phyloP scores from a whole-genome alignment of 164 flowering plant species.

The Nymphaea thermarum region DNA sequence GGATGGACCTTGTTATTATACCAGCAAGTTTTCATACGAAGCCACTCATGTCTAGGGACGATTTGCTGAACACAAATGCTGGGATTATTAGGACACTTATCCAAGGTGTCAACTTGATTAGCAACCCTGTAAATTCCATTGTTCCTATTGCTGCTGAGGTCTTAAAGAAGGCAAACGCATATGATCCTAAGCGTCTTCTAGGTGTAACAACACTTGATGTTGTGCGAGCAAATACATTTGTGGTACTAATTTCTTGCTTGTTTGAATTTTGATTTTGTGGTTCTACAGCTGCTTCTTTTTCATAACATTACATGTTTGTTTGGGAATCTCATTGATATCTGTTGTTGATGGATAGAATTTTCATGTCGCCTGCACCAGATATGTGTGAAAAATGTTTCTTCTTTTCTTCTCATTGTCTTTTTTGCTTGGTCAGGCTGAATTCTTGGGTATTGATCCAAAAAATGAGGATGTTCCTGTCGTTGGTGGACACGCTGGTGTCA shows the following conservation, averaged over 20 bases:
- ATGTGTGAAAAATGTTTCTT: neutral
- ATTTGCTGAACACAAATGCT: conserved; percentile 91
- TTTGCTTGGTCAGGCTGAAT: conserved; percentile 40
- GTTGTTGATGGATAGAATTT: neutral
- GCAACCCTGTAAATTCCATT: conserved; percentile 78
- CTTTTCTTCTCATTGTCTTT: neutral
- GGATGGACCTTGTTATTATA: conserved; percentile 92
- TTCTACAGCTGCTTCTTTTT: neutral
- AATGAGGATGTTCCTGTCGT: conserved; percentile 53
- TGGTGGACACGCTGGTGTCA: conserved; percentile 60
- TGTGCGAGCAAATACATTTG: conserved; percentile 81
- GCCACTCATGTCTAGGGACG: conserved; percentile 99
- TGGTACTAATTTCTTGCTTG: conserved; percentile 27
- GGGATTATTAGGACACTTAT: conserved; percentile 87
- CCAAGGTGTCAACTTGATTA: conserved; percentile 80
- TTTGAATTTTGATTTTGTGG: neutral
- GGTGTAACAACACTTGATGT: conserved; percentile 83
- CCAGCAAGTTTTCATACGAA: conserved; percentile 98
- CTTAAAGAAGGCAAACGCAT: conserved; percentile 71
- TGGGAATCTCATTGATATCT: too few species aligned
- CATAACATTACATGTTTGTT: too few species aligned
- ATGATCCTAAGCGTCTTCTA: conserved; percentile 53
- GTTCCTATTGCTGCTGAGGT: conserved; percentile 83
- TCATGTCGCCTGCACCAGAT: neutral
- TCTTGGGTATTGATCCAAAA: conserved; percentile 48